Evolutionary conservation across 257 asterid species (phyloP).

Genomic region (Dorcoceras hygrometricum): DNA sequence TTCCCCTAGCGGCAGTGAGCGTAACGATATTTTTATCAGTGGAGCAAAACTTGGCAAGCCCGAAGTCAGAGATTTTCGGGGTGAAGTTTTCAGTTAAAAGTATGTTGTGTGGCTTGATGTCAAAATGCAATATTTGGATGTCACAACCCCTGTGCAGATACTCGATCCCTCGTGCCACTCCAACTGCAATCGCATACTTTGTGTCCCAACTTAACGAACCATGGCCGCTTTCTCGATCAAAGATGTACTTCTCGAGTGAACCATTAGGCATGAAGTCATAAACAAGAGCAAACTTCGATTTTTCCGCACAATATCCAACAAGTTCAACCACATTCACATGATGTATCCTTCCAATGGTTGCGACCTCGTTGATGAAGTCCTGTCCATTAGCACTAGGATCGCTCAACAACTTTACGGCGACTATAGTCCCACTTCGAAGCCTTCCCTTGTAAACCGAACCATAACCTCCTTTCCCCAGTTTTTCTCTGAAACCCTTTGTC

Average conservation of each 20-base stretch:
- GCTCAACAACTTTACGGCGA: slow-evolving; percentile 20
- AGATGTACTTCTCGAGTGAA: slow-evolving; percentile 24
- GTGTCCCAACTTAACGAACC: slow-evolving; percentile 10
- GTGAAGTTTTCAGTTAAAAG: background rate
- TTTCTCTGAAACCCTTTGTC: slow-evolving; percentile 19
- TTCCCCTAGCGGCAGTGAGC: slow-evolving; percentile 25
- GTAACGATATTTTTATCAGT: slow-evolving; percentile 1
- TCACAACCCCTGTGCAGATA: slow-evolving; percentile 25
- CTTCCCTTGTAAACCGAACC: slow-evolving; percentile 10
- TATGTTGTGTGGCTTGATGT: background rate
- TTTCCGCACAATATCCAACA: no score
- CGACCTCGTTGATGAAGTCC: slow-evolving; percentile 27
- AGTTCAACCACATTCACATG: no score
- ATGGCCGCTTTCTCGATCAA: background rate
- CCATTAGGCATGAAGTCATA: slow-evolving; percentile 30
- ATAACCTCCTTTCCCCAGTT: slow-evolving; percentile 27
- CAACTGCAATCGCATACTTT: slow-evolving; percentile 26
- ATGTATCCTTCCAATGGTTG: slow-evolving; percentile 2
- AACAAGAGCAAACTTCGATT: slow-evolving; percentile 13
- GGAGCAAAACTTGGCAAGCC: background rate
- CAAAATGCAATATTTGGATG: slow-evolving; percentile 22
- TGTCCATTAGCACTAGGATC: slow-evolving; percentile 15
- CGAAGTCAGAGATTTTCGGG: background rate
- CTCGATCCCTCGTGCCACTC: slow-evolving; percentile 26
- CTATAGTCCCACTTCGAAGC: slow-evolving; percentile 19